Conservation (phyloP, 805 yeast genomes). For the Metschnikowia continentalis region DNA sequence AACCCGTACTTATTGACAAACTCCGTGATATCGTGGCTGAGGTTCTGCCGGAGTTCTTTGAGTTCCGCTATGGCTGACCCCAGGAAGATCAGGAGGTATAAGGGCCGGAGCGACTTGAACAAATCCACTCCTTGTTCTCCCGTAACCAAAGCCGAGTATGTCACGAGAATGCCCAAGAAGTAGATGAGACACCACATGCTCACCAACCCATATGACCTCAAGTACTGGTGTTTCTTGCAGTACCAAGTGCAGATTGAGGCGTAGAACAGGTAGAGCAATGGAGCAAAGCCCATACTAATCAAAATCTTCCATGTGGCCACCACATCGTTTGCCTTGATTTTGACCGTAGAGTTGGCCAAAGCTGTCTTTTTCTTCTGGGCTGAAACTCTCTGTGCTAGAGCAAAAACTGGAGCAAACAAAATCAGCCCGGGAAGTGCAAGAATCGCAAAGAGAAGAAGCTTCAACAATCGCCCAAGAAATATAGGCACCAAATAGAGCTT, state of each 20-base stretch:
- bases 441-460: slow-evolving; percentile 51
- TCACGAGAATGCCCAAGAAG: slow-evolving; percentile 62
- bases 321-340: slow-evolving; percentile 88
- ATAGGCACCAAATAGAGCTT: slow-evolving; percentile 47
- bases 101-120: slow-evolving; percentile 76
- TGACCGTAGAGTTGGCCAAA: slow-evolving; percentile 80
- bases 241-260: slow-evolving; percentile 55
- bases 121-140: slow-evolving; percentile 95
- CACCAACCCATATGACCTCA: slow-evolving; percentile 21
- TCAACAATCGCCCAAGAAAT: slow-evolving; percentile 52
- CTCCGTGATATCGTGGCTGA: slow-evolving; percentile 73
- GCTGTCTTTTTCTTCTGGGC: slow-evolving; percentile 71
- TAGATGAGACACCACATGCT: slow-evolving; percentile 47
- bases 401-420: slow-evolving; percentile 83
- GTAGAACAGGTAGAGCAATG: slow-evolving; percentile 76
- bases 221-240: slow-evolving; percentile 13
- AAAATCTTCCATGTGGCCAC: slow-evolving; percentile 96
- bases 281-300: slow-evolving; percentile 85
- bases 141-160: slow-evolving; percentile 84
- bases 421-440: slow-evolving; percentile 85
- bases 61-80: slow-evolving; percentile 56
- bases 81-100: slow-evolving; percentile 60
- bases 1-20: slow-evolving; percentile 80
- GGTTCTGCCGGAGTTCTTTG: slow-evolving; percentile 54
- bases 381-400: slow-evolving; percentile 72